Conservation (phyloP, 208 protist genomes). For the Crithidia sp. region DNA sequence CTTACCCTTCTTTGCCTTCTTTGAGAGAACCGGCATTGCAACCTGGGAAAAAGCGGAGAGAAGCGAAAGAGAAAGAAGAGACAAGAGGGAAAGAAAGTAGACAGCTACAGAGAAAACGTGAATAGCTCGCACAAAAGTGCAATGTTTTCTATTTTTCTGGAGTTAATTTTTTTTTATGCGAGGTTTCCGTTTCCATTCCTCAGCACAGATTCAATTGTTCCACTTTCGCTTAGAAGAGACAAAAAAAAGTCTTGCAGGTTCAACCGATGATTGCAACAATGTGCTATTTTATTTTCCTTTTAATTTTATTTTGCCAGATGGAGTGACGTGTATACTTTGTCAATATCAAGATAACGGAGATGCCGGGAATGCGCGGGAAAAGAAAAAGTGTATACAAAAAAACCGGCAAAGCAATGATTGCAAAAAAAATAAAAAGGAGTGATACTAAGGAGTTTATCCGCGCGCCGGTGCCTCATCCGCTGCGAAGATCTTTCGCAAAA, state of each 20-base stretch:
- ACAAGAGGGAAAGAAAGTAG: neutral
- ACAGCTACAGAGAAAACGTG: neutral
- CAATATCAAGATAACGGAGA: constrained; percentile 14
- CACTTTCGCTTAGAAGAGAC: neutral
- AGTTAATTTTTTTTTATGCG: neutral
- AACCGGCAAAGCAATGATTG: neutral
- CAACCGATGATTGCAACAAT: too few species aligned
- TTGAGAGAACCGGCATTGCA: constrained; percentile 13
- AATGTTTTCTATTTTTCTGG: neutral
- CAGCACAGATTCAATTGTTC: neutral
- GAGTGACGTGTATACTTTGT: neutral
- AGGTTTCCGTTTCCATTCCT: neutral
- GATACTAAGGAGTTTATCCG: constrained; percentile 1
- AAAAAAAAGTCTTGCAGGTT: too few species aligned
- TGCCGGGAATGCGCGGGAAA: neutral
- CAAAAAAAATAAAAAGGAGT: constrained; percentile 1
- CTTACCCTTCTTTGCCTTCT: constrained; percentile 39
- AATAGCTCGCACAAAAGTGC: neutral
- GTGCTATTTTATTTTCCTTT: too few species aligned
- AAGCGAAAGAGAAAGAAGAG: constrained; percentile 12
- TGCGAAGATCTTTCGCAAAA: constrained; percentile 31
- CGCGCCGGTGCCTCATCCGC: constrained; percentile 12
- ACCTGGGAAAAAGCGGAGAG: constrained; percentile 1
- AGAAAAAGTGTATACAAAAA: constrained; percentile 12
- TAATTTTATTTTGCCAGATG: too few species aligned